phyloP scores from a whole-genome alignment of 306 rosid species.

The Sindora glabra region DNA sequence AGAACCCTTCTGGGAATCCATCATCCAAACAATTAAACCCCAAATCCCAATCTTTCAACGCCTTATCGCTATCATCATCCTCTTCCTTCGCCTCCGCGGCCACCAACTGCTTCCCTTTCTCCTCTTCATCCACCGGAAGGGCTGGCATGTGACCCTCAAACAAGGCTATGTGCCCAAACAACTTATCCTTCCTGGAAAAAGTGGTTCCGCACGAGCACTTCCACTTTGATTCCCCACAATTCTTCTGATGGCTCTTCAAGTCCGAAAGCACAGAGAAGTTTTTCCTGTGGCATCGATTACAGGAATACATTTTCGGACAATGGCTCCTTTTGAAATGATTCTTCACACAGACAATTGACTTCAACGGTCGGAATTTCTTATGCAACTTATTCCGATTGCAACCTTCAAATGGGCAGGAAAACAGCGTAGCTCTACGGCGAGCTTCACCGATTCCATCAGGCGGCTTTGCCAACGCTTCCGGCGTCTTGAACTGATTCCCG shows the following conservation, averaged over 20 bases:
- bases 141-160: constrained; percentile 93
- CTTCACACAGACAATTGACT: constrained; percentile 65
- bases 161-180: constrained; percentile 67
- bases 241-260: constrained; percentile 65
- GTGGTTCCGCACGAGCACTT: constrained; percentile 80
- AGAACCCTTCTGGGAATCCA: constrained; percentile 32
- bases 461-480: constrained; percentile 66
- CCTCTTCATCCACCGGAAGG: constrained; percentile 31
- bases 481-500: constrained; percentile 71
- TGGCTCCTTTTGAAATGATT: constrained; percentile 92
- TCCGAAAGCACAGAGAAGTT: constrained; percentile 73
- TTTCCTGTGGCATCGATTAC: constrained; percentile 67
- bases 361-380: constrained; percentile 54
- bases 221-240: constrained; percentile 67
- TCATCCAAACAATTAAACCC: constrained; percentile 10
- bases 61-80: not conserved
- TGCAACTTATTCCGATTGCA: constrained; percentile 58
- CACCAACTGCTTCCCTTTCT: constrained; percentile 15
- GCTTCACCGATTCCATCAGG: not conserved
- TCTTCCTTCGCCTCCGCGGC: constrained; percentile 16
- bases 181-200: constrained; percentile 72
- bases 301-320: constrained; percentile 78
- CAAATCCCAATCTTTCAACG: not conserved
- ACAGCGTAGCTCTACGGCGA: constrained; percentile 16
- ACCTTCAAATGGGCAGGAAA: constrained; percentile 74